Evolutionary conservation across 2,329 filamentous ascomycete genomes (phyloP).

Genomic region (Gremmenia infestans): DNA sequence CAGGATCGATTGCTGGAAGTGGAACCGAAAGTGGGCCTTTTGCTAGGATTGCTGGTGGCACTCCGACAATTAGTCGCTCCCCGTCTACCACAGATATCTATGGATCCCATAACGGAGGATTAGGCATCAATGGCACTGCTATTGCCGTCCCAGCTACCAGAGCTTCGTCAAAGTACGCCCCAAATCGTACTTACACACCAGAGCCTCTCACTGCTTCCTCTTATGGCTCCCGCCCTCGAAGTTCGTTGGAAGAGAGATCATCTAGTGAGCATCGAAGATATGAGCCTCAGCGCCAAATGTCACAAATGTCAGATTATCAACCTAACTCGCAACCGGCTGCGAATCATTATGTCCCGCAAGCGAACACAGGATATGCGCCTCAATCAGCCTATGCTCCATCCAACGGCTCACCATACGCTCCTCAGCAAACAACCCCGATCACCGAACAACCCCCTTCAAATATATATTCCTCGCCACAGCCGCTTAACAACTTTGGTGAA

Average conservation of each 20-base stretch:
- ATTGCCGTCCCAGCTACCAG: slow-evolving; percentile 17
- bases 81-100: slow-evolving; percentile 72
- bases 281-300: slow-evolving; percentile 38
- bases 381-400: slow-evolving; percentile 21
- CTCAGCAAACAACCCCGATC: slow-evolving; percentile 13
- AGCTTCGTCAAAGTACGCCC: slow-evolving; percentile 30
- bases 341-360: slow-evolving; percentile 25
- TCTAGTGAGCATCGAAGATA: slow-evolving; percentile 41
- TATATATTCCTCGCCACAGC: slow-evolving; percentile 21
- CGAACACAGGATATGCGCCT: slow-evolving; percentile 13
- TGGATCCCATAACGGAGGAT: slow-evolving; percentile 32
- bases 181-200: slow-evolving; percentile 23
- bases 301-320: slow-evolving; percentile 36
- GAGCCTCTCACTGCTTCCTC: slow-evolving; percentile 22
- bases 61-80: slow-evolving; percentile 68
- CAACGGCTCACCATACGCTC: slow-evolving; percentile 11
- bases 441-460: slow-evolving; percentile 16
- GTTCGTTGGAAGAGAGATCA: slow-evolving; percentile 42
- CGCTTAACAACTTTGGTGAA: slow-evolving; percentile 16
- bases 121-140: slow-evolving; percentile 26
- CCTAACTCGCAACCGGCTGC: slow-evolving; percentile 24
- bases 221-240: slow-evolving; percentile 32
- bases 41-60: slow-evolving; percentile 70
- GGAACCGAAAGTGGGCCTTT: slow-evolving; percentile 71
- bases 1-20: slow-evolving; percentile 50